Evolutionary conservation across 1,139 yeast genomes (phyloP), one percentile per base, ranked within the genome.

Genomic region (Pneumocystis jirovecii): DNA sequence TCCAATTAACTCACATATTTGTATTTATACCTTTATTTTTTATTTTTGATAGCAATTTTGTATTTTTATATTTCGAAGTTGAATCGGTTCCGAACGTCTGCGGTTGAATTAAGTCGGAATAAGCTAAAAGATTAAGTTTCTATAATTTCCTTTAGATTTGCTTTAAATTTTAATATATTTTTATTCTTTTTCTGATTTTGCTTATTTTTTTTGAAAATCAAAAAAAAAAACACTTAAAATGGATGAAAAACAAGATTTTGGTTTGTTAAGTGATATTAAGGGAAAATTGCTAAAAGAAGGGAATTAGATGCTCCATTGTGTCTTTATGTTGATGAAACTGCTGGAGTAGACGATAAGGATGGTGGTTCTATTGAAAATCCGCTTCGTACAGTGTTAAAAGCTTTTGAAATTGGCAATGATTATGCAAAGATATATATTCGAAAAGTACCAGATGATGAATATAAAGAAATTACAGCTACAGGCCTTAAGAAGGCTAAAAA

Each of bases 401-500:
- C 97, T 2, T 73, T 87, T 61, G 89, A 69, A 68, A 64, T 67
- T n/a, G 65, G 76, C 72, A 74, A 77, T 60, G 74, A 76, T 64
- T 84, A 89, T 61, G 82, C 83, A 68, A 75, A 89, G 60, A 78
- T 82, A 50, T 83, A 87, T 60, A 84, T 80, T 78, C 89, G 89
- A 75, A 84, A 83, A 69, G 79, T 78, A 45, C 86, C 82, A 65
- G 90, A 80, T 68, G 81, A 75, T 66, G 85, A 76, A 56, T 95
- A 83, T 75, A 82, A 79, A 70, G 93, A 87, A 72, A 90, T 95
- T 72, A 81, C 93, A n/a, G 90, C 96, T 3, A 85, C 95, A 64
- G 97, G 96, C 5, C 79, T 91, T 74, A 95, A 95, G 79, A 93
- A 91, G 78, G 97, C 98, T 72, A 89, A 89, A 77, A 95, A 95